A percentile compares a stretch with the other conserved stretches of the same genome.
These are phyloP conservation scores for Oryza glaberrima DNA, from an alignment of 176 grass and related monocot genomes.

Conservation along the genomic window DNA sequence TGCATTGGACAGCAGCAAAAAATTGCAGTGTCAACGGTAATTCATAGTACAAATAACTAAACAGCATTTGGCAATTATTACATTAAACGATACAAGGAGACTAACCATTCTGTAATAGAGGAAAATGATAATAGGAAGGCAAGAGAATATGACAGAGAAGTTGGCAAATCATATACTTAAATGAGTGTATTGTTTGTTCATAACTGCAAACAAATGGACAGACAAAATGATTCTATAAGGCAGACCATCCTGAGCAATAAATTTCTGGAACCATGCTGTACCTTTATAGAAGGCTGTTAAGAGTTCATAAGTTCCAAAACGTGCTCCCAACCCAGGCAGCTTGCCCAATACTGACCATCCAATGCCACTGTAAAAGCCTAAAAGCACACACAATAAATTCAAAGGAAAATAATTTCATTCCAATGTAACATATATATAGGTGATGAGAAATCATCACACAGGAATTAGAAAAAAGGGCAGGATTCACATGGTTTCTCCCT, in stretches of 20 bases:
- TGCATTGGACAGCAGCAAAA: constrained; percentile 12
- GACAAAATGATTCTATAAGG: constrained; percentile 20
- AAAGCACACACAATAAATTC: constrained; percentile 24
- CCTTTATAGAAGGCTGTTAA: constrained; percentile 96
- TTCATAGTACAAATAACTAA: background rate
- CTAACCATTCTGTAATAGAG: constrained; percentile 1
- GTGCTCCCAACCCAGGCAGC: constrained; percentile 73
- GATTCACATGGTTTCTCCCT: background rate
- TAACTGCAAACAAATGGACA: background rate
- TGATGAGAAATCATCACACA: background rate
- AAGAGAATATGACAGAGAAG: background rate
- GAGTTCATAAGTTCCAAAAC: constrained; percentile 91
- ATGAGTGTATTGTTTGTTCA: constrained; percentile 14
- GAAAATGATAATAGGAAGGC: background rate
- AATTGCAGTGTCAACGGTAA: background rate
- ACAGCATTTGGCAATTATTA: constrained; percentile 1
- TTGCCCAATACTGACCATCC: constrained; percentile 80
- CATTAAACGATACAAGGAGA: background rate
- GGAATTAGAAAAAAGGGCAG: constrained; percentile 25
- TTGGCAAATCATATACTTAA: background rate
- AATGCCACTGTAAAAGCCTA: constrained; percentile 81
- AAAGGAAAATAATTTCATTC: constrained; percentile 28
- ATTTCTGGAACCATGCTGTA: constrained; percentile 24
- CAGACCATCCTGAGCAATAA: background rate
- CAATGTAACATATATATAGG: constrained; percentile 24